These are phyloP conservation scores for Clonostachys byssicola DNA, from an alignment of 2,329 filamentous ascomycete genomes.

Conservation along the genomic window DNA sequence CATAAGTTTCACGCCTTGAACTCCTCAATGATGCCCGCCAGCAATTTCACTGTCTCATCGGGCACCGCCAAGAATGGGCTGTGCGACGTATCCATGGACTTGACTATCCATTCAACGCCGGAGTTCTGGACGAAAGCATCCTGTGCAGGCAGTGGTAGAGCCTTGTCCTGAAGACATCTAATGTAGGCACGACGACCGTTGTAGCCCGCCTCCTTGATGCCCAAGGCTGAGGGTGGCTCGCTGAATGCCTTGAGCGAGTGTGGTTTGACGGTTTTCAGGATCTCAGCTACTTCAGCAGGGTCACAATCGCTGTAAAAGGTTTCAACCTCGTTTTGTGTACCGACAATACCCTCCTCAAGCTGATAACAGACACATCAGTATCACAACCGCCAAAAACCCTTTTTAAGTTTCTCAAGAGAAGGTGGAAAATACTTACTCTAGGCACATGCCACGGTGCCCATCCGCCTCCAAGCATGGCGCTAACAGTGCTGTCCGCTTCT, in stretches of 20 bases:
- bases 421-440: conserved; percentile 8
- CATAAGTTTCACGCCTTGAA: no score
- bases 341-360: conserved; percentile 1
- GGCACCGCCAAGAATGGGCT: no score
- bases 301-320: conserved; percentile 18
- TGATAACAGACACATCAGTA: conserved; percentile 1
- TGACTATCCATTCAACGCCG: neutral
- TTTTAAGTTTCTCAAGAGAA: neutral
- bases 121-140: conserved; percentile 9
- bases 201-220: conserved; percentile 17
- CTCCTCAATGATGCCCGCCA: no score
- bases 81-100: no score
- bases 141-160: conserved; percentile 10
- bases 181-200: conserved; percentile 17
- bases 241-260: no score
- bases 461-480: conserved; percentile 12
- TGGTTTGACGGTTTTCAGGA: conserved; percentile 3
- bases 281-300: conserved; percentile 5
- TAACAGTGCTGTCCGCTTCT: conserved; percentile 13
- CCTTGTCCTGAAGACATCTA: conserved; percentile 13
- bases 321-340: neutral
- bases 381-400: neutral
- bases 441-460: conserved; percentile 18
- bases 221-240: conserved; percentile 9
- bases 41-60: no score